A percentile compares a stretch with the other conserved stretches of the same genome.
These are phyloP conservation scores for Geotrichum ghanense DNA, from an alignment of 805 yeast species.

Conservation along the genomic window DNA sequence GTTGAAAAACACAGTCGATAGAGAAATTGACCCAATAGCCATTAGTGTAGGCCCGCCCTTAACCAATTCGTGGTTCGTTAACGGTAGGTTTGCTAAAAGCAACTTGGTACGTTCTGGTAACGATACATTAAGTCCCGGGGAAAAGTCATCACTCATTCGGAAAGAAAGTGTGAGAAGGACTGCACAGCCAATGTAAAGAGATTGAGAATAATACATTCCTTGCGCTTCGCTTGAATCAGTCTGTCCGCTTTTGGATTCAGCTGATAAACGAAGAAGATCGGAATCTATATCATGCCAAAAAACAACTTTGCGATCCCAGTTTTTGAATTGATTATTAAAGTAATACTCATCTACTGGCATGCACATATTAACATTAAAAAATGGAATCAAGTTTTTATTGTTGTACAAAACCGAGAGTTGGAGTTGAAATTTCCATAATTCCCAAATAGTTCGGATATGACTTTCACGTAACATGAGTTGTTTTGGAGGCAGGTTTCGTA, in stretches of 20 bases:
- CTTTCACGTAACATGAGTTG: constrained; percentile 7
- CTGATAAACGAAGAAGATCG: constrained; percentile 1
- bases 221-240: not conserved
- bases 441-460: constrained; percentile 9
- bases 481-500: constrained; percentile 6
- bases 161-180: not conserved
- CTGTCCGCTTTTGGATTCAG: not conserved
- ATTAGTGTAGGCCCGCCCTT: not conserved
- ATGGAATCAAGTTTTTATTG: constrained; percentile 4
- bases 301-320: constrained; percentile 8
- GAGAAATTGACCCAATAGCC: not conserved
- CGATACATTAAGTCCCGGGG: not conserved
- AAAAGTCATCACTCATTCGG: not conserved
- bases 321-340: constrained; percentile 6
- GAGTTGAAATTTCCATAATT: constrained; percentile 8
- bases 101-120: not conserved
- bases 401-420: constrained; percentile 5
- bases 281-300: constrained; percentile 9
- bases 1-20: not conserved
- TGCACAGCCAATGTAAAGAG: not conserved
- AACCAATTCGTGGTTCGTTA: not conserved
- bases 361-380: constrained; percentile 6
- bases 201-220: not conserved
- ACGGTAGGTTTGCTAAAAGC: not conserved
- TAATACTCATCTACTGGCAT: constrained; percentile 6